These are phyloP conservation scores for Sclerotinia spermophila DNA, from an alignment of 2,329 filamentous ascomycete species.

Conservation along the genomic window DNA sequence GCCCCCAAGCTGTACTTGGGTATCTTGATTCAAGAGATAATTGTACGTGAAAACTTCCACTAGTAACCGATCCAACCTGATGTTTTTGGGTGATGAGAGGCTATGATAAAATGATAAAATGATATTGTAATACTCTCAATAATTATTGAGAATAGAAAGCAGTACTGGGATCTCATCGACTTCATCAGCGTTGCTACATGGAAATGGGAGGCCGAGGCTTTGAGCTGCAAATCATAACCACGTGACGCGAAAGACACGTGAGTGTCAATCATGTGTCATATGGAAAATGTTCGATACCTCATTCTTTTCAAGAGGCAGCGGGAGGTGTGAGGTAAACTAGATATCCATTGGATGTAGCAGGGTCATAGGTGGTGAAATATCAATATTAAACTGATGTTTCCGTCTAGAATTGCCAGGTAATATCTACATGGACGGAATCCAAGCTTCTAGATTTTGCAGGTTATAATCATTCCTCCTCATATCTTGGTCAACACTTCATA, in stretches of 20 bases:
- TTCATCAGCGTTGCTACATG: background rate
- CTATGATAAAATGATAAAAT: background rate
- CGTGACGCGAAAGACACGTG: background rate
- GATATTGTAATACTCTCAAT: background rate
- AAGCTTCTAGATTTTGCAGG: background rate
- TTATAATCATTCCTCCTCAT: background rate
- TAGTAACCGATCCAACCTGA: no score
- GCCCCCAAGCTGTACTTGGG: background rate
- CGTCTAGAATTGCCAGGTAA: rapidly evolving
- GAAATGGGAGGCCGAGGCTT: background rate
- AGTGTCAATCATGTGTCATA: background rate
- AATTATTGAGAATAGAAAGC: no score
- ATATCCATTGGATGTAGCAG: background rate
- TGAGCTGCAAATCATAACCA: background rate
- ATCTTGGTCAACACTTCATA: background rate
- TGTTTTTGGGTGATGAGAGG: no score
- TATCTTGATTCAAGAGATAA: background rate
- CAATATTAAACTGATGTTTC: background rate
- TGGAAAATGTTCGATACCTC: background rate
- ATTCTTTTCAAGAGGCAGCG: no score
- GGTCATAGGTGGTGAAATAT: background rate
- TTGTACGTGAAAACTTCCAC: background rate
- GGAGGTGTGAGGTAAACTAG: background rate
- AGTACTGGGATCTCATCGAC: background rate
- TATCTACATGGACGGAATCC: background rate